Conservation (phyloP, 1,284 basidiomycete species). For the Ustilago cynodontis region DNA sequence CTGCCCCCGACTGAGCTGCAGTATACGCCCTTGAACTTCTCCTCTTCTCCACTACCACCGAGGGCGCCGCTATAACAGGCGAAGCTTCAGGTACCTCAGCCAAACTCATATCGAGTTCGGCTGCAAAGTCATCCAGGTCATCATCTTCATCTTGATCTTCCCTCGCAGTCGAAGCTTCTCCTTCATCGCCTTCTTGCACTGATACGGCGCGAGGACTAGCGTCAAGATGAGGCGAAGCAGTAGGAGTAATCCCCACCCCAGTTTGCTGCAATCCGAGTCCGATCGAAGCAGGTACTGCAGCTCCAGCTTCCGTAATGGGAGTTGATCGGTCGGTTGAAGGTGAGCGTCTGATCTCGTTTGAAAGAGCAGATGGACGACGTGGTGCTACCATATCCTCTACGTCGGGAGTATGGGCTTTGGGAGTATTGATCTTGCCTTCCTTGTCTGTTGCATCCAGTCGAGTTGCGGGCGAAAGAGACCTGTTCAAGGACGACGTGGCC, state of each 20-base stretch:
- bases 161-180: conserved; percentile 2
- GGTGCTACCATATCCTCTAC: conserved; percentile 2
- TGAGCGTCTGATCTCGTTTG: neutral
- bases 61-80: neutral
- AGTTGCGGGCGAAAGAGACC: conserved; percentile 32
- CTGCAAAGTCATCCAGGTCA: conserved; percentile 49
- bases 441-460: conserved; percentile 24
- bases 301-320: neutral
- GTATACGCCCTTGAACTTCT: conserved; percentile 19
- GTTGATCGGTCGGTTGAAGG: conserved; percentile 11
- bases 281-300: conserved; percentile 21
- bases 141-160: conserved; percentile 42
- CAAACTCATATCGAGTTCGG: conserved; percentile 49
- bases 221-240: conserved; percentile 34
- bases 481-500: neutral
- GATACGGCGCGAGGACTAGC: conserved; percentile 4
- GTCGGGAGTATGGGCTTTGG: conserved; percentile 43
- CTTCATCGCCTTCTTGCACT: neutral
- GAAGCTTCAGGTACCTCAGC: conserved; percentile 32
- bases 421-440: conserved; percentile 26
- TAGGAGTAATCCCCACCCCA: conserved; percentile 37
- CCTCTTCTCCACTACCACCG: conserved; percentile 21
- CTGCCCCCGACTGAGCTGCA: neutral
- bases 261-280: conserved; percentile 44
- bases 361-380: neutral